These are phyloP conservation scores for Boechera retrofracta DNA, from an alignment of 345 rosid species.

Conservation along the genomic window DNA sequence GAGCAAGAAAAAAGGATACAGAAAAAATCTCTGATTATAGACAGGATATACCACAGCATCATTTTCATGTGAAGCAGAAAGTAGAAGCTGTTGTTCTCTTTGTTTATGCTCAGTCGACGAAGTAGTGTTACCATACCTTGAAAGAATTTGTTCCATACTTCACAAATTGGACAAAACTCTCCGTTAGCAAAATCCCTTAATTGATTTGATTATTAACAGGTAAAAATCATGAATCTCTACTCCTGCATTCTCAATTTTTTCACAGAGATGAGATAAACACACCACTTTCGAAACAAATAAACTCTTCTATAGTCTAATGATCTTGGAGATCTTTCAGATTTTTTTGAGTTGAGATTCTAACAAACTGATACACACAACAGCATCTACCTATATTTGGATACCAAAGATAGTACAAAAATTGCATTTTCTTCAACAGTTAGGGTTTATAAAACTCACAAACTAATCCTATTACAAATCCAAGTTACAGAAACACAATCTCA, in stretches of 20 bases:
- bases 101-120: slow-evolving; percentile 22
- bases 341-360: slow-evolving; percentile 3
- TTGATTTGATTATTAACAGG: slow-evolving; percentile 12
- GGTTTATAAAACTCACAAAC: slow-evolving; percentile 28
- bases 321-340: not conserved
- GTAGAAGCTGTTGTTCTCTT: slow-evolving; percentile 30
- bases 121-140: slow-evolving; percentile 35
- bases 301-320: not conserved
- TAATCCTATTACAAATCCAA: slow-evolving; percentile 9
- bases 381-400: not conserved
- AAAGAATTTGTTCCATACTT: slow-evolving; percentile 43
- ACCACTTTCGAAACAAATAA: not conserved
- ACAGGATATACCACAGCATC: slow-evolving; percentile 23
- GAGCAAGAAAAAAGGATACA: not conserved
- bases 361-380: not conserved
- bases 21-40: not conserved
- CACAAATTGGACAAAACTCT: not conserved
- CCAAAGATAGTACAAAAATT: not conserved
- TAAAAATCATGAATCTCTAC: not conserved
- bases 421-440: slow-evolving; percentile 12
- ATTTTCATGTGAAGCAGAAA: slow-evolving; percentile 28
- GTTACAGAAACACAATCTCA: not conserved
- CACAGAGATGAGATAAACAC: slow-evolving; percentile 17
- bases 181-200: slow-evolving; percentile 3
- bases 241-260: slow-evolving; percentile 3